Conservation (phyloP, 148 eudicot species). For the Cornus suecica region DNA sequence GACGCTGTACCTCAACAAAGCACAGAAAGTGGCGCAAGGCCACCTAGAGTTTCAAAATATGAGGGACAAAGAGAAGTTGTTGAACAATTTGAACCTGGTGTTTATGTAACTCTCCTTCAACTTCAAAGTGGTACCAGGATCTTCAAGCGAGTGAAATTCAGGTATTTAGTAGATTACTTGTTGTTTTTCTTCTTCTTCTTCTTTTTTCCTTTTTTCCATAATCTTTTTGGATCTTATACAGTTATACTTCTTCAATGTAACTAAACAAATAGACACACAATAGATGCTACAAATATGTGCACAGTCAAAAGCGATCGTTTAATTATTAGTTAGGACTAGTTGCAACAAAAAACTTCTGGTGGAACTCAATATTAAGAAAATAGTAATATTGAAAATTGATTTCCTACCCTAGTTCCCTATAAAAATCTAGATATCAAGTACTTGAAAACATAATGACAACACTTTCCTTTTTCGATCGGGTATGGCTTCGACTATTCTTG, state of each 20-base stretch:
- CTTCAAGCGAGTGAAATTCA: constrained; percentile 84
- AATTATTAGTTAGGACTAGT: no score
- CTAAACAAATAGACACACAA: neutral
- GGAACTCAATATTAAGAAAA: no score
- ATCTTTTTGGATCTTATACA: no score
- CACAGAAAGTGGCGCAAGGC: constrained; percentile 24
- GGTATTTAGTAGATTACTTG: constrained; percentile 33
- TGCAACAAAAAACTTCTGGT: no score
- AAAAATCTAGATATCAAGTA: no score
- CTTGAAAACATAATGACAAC: no score
- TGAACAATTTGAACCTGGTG: constrained; percentile 89
- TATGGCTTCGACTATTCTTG: no score
- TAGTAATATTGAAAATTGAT: no score
- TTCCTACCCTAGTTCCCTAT: no score
- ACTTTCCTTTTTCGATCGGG: no score
- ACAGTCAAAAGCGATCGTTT: neutral
- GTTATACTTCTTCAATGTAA: no score
- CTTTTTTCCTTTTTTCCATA: neutral
- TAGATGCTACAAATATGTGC: neutral
- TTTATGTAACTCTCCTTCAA: constrained; percentile 60
- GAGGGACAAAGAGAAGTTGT: constrained; percentile 52
- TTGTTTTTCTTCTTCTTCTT: neutral
- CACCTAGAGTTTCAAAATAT: constrained; percentile 22
- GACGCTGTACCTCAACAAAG: constrained; percentile 30
- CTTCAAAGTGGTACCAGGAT: constrained; percentile 55